Evolutionary conservation across 148 eudicot species (phyloP).

Genomic region (Cornus suecica): DNA sequence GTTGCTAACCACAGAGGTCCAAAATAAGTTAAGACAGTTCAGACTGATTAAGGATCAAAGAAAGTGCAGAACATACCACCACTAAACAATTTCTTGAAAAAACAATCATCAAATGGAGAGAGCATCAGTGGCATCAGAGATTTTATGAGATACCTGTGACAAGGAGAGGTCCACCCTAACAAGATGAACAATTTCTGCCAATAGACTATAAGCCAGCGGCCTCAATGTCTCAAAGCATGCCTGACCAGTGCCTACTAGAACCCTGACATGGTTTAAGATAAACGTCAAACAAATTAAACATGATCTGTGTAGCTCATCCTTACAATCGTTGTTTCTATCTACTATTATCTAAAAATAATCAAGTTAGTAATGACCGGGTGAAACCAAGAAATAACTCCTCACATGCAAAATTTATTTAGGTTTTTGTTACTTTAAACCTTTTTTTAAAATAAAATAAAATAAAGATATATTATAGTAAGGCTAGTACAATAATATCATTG

Average conservation of each 20-base stretch:
- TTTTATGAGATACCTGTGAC: no score
- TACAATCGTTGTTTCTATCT: no score
- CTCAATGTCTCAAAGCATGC: constrained; percentile 93
- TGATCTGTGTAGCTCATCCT: background rate
- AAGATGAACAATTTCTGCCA: constrained; percentile 97
- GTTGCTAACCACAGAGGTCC: background rate
- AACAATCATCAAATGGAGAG: background rate
- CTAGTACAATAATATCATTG: background rate
- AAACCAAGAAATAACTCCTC: background rate
- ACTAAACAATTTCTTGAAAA: background rate
- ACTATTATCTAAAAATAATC: no score
- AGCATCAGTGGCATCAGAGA: background rate
- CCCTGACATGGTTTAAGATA: constrained; percentile 37
- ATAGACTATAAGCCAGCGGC: constrained; percentile 92
- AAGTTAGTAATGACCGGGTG: no score
- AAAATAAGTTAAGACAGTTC: background rate
- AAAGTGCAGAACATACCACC: background rate
- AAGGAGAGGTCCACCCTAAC: constrained; percentile 87
- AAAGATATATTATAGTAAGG: background rate
- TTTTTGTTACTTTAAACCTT: no score
- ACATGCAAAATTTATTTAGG: no score
- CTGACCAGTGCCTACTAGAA: constrained; percentile 96
- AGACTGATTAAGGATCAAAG: background rate
- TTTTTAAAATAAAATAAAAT: no score
- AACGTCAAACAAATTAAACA: background rate